Base-by-base conservation (phyloP, 1,284 basidiomycete species). In the Ustilago trichophora region DNA sequence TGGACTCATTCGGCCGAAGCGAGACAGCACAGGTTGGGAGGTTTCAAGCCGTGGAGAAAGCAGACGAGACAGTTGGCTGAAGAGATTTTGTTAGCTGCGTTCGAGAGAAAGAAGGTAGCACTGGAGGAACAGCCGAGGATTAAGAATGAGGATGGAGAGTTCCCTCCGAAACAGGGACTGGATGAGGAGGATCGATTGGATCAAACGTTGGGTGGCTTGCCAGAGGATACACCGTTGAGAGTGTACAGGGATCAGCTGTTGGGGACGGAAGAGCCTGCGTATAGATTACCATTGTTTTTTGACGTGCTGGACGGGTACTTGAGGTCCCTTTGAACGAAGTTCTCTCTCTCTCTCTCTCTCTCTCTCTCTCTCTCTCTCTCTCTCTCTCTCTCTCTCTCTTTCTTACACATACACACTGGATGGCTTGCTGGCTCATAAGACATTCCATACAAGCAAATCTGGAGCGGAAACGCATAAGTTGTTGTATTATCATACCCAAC, bases 141-240 rank as follows among this genome's bases (percentile, higher is more conserved):
- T 24, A 69, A 69, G 41, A 44, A 29, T 19, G 66, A 63, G 29
- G 59, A 63, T 31, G 58, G 46, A 10, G 54, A 50, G 31, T 25
- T 36, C 22, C 48, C 48, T 2, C 24, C n/a, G 12, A 13, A 24
- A 8, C n/a, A 31, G 9, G 29, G 29, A 19, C 29, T 58, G 32
- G 52, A 67, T 45, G 40, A 35, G 22, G 54, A 46, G 44, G 65
- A 68, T 50, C 9, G 32, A 26, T 37, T 68, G 33, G 54, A 56
- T 19, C 31, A 41, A 10, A 18, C 22, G 19, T 10, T 68, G 35
- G 65, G 54, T 1, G 29, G 32, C 33, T 9, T 62, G 16, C 25
- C 24, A 3, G 41, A 41, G 18, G 53, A 54, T 6, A 21, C 9
- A 2, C 36, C 41, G 16, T 24, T 68, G 15, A 44, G 33, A 26